Base-by-base conservation (phyloP, 2,329 filamentous ascomycete species). In the Hymenoscyphus linearis region DNA sequence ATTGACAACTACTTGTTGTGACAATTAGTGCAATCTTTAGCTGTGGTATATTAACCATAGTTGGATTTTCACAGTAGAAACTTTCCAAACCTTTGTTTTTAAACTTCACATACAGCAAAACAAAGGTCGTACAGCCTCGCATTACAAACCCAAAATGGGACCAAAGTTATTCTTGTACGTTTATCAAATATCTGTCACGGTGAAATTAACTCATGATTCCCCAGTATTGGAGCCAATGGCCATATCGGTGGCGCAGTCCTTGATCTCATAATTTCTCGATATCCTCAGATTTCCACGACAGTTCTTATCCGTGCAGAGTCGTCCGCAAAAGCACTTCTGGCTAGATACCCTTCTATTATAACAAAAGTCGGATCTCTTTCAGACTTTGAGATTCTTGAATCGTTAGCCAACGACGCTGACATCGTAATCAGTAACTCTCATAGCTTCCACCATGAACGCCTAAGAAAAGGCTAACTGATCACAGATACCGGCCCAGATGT, bases 191-290 rank as follows among this genome's bases (percentile, higher is more conserved):
- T 3, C n/a, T n/a, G 18, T 25, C 9, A 3, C 13, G 4, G 18
- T 25, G 7, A 13, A 47, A 47, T 22, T 4, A 25, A 47, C 52
- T 53, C 14, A 53, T 34, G 2, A 31, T 18, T 18, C 40, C 4
- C 16, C 10, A 63, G 61, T 1, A 35, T 63, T 16, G 61, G 60
- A 16, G 65, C 63, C 4, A 64, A 59, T 13, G 63, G 65, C 6
- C 63, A 66, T 56, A 65, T 66, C 13, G 65, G 61, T 13, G 63
- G 65, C 5, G 61, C 61, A 2, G 56, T 61, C 5, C 36, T 66
- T 12, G 61, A 66, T 44, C 37, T 62, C 7, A 31, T 64, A 10
- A 36, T 52, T 16, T 14, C 25, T 9, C 52, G 25, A 13, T 61
- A 58, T 44, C n/a, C 52, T 12, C 12, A 55, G 18, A 13, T 18